Percentiles rank a stretch among this genome's conserved stretches.
phyloP scores from a whole-genome alignment of 352 stramenopile genomes.

The Elongisporangium anandrum region DNA sequence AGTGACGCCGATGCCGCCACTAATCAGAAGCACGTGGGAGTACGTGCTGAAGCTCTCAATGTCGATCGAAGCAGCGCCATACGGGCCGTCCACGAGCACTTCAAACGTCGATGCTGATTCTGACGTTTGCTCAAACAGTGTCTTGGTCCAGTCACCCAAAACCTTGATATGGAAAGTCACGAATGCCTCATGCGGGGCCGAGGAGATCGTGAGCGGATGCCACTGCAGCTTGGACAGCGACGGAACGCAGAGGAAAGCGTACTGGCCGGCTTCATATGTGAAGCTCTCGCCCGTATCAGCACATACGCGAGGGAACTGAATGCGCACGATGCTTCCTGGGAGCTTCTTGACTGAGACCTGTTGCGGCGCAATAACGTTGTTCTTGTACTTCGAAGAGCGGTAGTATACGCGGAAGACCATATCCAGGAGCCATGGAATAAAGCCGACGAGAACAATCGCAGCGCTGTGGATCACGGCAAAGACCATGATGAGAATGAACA shows the following conservation, averaged over 20 bases:
- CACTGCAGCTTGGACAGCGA: conserved; percentile 62
- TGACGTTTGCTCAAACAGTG: conserved; percentile 16
- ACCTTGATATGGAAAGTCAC: conserved; percentile 65
- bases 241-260: conserved; percentile 82
- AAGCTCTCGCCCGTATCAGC: conserved; percentile 34
- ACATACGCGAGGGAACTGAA: conserved; percentile 40
- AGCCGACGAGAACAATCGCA: conserved; percentile 22
- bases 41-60: conserved; percentile 30
- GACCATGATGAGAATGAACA: conserved; percentile 38
- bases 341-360: conserved; percentile 25
- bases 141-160: conserved; percentile 60
- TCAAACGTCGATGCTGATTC: conserved; percentile 8
- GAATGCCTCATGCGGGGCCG: conserved; percentile 58
- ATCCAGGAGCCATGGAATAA: conserved; percentile 29
- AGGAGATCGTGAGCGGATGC: conserved; percentile 89
- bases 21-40: conserved; percentile 45
- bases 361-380: conserved; percentile 19
- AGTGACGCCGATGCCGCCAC: conserved; percentile 45
- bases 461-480: conserved; percentile 40
- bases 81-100: conserved; percentile 48
- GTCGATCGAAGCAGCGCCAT: conserved; percentile 39
- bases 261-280: conserved; percentile 48
- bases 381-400: conserved; percentile 16
- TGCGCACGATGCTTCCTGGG: conserved; percentile 28
- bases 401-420: conserved; percentile 33